Evolutionary conservation across 2,329 filamentous ascomycete genomes (phyloP), one percentile per base, ranked within the genome.

Genomic region (Didymella sp.): DNA sequence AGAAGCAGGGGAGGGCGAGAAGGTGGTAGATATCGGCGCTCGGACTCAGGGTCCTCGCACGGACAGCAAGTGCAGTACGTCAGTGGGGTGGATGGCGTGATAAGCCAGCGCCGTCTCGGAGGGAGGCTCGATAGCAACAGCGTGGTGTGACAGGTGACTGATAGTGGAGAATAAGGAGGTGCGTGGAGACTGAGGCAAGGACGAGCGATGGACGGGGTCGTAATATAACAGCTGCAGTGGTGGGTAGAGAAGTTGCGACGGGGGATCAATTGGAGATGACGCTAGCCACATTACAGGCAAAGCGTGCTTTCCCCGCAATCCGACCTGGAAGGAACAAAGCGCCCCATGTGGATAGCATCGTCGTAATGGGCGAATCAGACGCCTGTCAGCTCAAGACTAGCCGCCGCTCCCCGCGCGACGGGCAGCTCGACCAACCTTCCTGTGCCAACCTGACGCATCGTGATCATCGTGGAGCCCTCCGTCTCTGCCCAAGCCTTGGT

Each of bases 261-360:
- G 40, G 27, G 38, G 48, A 56, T 56, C 53, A 13, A 47, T 35
- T 12, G 22, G 17, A n/a, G 11, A 47, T 30, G 17, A 19, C 42
- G 31, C 54, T 57, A 57, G 31, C 17, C 2, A 38, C 44, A 13
- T 1, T 24, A 60, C 13, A 24, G 63, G 68, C 45, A 54, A 69
- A 64, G 70, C 61, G 57, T 42, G 35, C 17, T 47, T 74, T 73
- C 73, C 72, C 73, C 73, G 73, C 73, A 75, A 70, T 73, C 55
- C 61, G 48, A 49, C 54, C 51, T 54, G 56, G 57, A 63, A 64
- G 51, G 58, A 60, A 71, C 61, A 66, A 71, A 70, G 66, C 56
- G 48, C 48, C 28, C 51, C 56, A 61, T 66, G 64, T 66, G 67
- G 66, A 51, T 44, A 44, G 47, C 38, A 46, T 41, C 37, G 35